These are phyloP conservation scores for Clarireedia homoeocarpa DNA, from an alignment of 2,329 filamentous ascomycete species.

Conservation along the genomic window DNA sequence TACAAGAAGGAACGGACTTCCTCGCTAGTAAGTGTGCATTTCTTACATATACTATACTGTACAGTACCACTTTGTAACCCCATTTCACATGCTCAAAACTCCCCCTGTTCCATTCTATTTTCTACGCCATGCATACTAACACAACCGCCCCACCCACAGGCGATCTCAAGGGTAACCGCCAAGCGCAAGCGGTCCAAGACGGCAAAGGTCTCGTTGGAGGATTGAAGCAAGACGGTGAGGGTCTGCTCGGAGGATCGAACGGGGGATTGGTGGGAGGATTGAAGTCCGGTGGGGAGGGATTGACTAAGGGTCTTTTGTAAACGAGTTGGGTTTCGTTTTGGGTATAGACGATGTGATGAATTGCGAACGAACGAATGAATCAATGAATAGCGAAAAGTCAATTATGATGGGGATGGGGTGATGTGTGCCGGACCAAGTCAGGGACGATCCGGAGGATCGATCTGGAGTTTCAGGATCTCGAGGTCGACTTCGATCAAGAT, in stretches of 20 bases:
- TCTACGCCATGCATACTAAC: not conserved
- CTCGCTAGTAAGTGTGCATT: slow-evolving; percentile 26
- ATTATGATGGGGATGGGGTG: too few species aligned
- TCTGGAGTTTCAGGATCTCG: too few species aligned
- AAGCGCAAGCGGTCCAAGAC: slow-evolving; percentile 28
- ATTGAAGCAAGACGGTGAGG: slow-evolving; percentile 14
- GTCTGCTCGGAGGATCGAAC: not conserved
- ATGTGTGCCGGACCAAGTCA: too few species aligned
- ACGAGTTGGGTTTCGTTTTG: not conserved
- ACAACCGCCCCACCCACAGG: slow-evolving; percentile 15
- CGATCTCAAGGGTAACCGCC: slow-evolving; percentile 32
- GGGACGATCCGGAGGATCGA: too few species aligned
- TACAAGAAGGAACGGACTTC: slow-evolving; percentile 35
- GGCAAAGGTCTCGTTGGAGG: slow-evolving; percentile 19
- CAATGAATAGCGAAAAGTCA: too few species aligned
- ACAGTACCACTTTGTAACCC: not conserved
- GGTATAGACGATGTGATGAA: too few species aligned
- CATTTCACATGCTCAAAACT: too few species aligned
- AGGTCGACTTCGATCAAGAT: too few species aligned
- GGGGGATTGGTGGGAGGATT: slow-evolving; percentile 4
- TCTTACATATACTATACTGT: not conserved
- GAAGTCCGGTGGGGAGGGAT: slow-evolving; percentile 1
- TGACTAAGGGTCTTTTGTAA: not conserved
- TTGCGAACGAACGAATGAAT: too few species aligned
- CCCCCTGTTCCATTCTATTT: not conserved